Conservation (phyloP, 345 rosid genomes). For the Erodium maritimum region DNA sequence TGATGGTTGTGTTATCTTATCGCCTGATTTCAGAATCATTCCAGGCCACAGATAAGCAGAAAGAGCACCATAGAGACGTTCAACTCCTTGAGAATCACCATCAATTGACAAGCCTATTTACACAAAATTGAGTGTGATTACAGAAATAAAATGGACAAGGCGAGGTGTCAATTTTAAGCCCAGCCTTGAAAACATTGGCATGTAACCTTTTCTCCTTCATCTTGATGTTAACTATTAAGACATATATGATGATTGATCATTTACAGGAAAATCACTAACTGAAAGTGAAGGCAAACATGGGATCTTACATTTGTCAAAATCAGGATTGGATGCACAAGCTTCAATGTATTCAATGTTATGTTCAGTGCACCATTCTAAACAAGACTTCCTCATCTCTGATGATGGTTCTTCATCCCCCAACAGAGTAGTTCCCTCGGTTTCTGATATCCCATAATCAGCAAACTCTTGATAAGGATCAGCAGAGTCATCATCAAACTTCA, state of each 20-base stretch:
- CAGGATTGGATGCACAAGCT: conserved; percentile 75
- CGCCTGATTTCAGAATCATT: conserved; percentile 75
- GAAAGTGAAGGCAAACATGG: background rate
- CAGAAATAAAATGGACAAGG: background rate
- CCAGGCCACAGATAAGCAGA: conserved; percentile 99
- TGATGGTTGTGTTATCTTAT: conserved; percentile 45
- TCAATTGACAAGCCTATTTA: conserved; percentile 71
- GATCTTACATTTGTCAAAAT: conserved; percentile 70
- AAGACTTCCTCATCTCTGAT: conserved; percentile 37
- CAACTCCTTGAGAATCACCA: conserved; percentile 93
- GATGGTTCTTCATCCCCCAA: conserved; percentile 49
- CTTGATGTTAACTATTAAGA: background rate
- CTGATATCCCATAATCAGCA: conserved; percentile 50
- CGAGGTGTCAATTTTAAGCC: background rate
- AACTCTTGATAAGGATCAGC: conserved; percentile 21
- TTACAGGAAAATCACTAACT: background rate
- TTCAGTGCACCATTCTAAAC: conserved; percentile 67
- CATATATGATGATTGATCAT: background rate
- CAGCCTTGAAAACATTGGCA: background rate
- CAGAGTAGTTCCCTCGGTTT: conserved; percentile 61
- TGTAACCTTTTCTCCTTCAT: background rate
- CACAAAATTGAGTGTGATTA: background rate
- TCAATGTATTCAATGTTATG: conserved; percentile 72
- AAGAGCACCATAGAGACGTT: conserved; percentile 78
- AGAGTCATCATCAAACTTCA: conserved; percentile 24